Evolutionary conservation across 1,139 yeast species (phyloP).

Genomic region (Yarrowia galli): DNA sequence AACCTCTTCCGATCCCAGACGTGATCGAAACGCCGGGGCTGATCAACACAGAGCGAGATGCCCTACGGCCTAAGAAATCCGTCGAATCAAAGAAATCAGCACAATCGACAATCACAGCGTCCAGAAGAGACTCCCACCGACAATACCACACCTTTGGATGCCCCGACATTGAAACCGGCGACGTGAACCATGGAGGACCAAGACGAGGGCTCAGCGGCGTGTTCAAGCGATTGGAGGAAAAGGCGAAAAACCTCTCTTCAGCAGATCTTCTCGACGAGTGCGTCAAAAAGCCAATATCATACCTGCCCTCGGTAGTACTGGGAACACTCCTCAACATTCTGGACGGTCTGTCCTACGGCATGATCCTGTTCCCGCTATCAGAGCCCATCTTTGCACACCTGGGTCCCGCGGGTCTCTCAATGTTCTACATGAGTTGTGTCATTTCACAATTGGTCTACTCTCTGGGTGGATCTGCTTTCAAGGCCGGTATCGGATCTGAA

Average conservation of each 20-base stretch:
- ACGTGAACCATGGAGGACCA: conserved; percentile 27
- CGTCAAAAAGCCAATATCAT: conserved; percentile 55
- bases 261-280: conserved; percentile 40
- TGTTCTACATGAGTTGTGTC: conserved; percentile 91
- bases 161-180: conserved; percentile 25
- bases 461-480: conserved; percentile 87
- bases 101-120: not conserved
- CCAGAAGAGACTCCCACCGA: conserved; percentile 23
- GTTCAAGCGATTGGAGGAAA: conserved; percentile 12
- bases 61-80: conserved; percentile 7
- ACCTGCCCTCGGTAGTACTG: conserved; percentile 77
- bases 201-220: conserved; percentile 26
- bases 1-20: conserved; percentile 20
- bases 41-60: not conserved
- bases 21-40: conserved; percentile 1
- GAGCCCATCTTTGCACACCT: conserved; percentile 75
- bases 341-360: conserved; percentile 94
- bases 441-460: conserved; percentile 88
- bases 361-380: conserved; percentile 94
- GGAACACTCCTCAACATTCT: conserved; percentile 85
- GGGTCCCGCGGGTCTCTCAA: conserved; percentile 89
- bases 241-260: conserved; percentile 34
- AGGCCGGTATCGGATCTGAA: conserved; percentile 91
- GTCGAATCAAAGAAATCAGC: not conserved
- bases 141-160: conserved; percentile 39